Base-by-base conservation (phyloP, 2,329 filamentous ascomycete genomes). In the Neospermospora avenae region DNA sequence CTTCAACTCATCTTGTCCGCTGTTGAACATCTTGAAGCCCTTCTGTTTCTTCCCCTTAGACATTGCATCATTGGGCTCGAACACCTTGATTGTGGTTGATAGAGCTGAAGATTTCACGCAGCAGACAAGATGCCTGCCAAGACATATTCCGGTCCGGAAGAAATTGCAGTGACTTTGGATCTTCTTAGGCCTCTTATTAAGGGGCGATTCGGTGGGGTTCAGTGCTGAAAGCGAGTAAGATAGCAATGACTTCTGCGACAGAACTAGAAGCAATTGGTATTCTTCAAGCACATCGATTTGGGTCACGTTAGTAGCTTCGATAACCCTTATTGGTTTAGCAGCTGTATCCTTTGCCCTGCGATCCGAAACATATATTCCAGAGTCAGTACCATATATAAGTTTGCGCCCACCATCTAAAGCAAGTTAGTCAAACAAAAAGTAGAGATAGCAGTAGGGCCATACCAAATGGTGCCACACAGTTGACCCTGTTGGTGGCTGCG, bases 31-130 rank as follows among this genome's bases (percentile, higher is more conserved):
- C 78, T 96, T 96, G 62, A 99, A 87, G 18, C 95, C 93, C 70
- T 93, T 95, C 73, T 96, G 96, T 79, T 96, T 97, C 80, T 95
- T 96, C 60, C 90, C 91, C 78, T 93, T 95, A 57, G 89, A 88
- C 81, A 96, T 89, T 63, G 91, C 89, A 73, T 98, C 95, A 77
- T 96, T 96, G 0, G 95, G 95, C 77, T 99, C 93, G 76, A 91
- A 98, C n/a, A 98, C 95, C 77, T 98, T 98, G 80, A 99, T 96
- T 1, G 93, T 98, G 14, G 91, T 96, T 55, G 91, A 96, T 34
- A 98, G 80, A 3, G 93, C 90, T 18, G 90, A 93, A 42, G 91
- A 96, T 79, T 96, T 98, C 71, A 98, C 95, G 68, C 91, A 96
- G 77, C 93, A 98, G 31, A 99, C 95, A 57, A 99, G 81, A 73